Percentiles rank a stretch among this genome's conserved stretches.
Evolutionary conservation across 2,329 filamentous ascomycete species (phyloP).

Genomic region (Colletotrichum paranaense): DNA sequence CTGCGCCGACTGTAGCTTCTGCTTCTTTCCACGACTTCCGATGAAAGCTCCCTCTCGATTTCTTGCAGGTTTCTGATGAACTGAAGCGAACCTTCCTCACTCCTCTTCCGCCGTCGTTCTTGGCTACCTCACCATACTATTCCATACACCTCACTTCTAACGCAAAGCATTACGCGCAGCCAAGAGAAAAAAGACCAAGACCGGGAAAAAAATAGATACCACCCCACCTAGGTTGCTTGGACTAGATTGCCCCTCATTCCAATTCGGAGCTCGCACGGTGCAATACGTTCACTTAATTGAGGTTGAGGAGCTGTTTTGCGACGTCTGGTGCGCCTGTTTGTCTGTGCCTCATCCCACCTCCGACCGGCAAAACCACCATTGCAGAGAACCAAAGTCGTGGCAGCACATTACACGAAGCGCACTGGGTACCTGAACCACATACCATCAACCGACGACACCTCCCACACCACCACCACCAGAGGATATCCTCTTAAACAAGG

Average conservation of each 20-base stretch:
- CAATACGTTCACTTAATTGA: constrained; percentile 12
- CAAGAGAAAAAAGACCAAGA: not conserved
- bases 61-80: not conserved
- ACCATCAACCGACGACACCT: not conserved
- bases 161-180: not conserved
- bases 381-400: not conserved
- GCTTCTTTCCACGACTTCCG: constrained; percentile 10
- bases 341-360: not conserved
- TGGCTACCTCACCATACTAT: not conserved
- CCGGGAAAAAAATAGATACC: not conserved
- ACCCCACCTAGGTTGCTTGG: constrained; percentile 12
- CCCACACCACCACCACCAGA: not conserved
- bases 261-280: constrained; percentile 12
- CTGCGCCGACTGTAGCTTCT: not conserved
- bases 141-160: not conserved
- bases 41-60: constrained; percentile 1
- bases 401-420: not conserved
- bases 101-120: not conserved
- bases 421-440: not conserved
- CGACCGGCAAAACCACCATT: constrained; percentile 2
- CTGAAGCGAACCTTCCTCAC: constrained; percentile 9
- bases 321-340: not conserved
- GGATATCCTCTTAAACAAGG: not conserved
- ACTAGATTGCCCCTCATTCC: constrained; percentile 7
- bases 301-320: not conserved